Base-by-base conservation (phyloP, 257 asterid genomes). In the Solanum phureja region DNA sequence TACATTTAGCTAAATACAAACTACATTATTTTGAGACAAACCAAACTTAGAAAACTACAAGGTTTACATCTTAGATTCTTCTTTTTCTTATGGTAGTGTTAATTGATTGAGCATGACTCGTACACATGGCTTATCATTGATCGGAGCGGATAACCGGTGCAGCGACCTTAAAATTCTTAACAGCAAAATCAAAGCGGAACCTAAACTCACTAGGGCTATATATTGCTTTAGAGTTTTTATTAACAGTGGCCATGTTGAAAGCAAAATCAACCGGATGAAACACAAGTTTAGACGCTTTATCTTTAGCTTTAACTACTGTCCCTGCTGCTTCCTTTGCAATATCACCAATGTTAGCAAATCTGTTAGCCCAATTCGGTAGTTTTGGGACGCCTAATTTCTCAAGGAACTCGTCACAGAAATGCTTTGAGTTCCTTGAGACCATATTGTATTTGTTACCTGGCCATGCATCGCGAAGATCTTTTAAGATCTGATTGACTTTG, bases 341-440 rank as follows among this genome's bases (percentile, higher is more conserved):
- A 31, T 31, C 83, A n/a, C 83, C 88, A 5, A 49, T 60, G 31
- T 71, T 13, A 19, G 88, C 72, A 71, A 86, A 86, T 21, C 88
- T 46, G 81, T 86, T 86, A 0, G 64, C 88, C 88, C 88, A 86
- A 2, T 24, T 38, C 5, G 88, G 88, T 31, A 86, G 88, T 83
- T 86, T 86, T 3, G 83, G 88, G 24, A 72, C 84, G 1, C 84
- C 31, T 29, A 29, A 52, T 60, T 49, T 71, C 34, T 86, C 82
- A 24, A 86, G 34, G 24, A 72, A 46, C 72, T 31, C 88, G 8
- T 86, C 38, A 2, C 56, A 16, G 46, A 86, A 86, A 73, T 86
- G 68, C 44, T 86, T 86, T 1, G 71, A 86, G 71, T 86, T 86
- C 73, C 46, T 72, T 1, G 88, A 31, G 19, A 86, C 83, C 72